A percentile compares a stretch with the other conserved stretches of the same genome.
These are phyloP conservation scores for Phlyctochytrium planicorne DNA, from an alignment of 192 early-diverging fungal species.

Conservation along the genomic window DNA sequence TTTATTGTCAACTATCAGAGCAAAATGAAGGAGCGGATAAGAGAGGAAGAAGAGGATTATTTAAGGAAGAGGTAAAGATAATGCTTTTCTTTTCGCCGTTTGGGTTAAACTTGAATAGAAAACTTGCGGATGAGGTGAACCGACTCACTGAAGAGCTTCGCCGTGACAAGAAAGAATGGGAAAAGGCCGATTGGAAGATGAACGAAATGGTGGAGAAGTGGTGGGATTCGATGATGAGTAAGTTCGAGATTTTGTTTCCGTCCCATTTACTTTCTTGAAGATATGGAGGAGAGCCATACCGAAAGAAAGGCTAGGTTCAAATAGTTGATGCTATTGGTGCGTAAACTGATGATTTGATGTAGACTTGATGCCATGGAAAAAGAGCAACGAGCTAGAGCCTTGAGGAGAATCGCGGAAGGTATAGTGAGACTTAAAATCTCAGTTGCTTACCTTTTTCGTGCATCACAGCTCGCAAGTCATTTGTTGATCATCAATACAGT, in stretches of 20 bases:
- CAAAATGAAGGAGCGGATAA: constrained; percentile 46
- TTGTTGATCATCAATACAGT: constrained; percentile 25
- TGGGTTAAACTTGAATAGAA: constrained; percentile 17
- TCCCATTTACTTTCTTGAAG: too few relatives aligned
- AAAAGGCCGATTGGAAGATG: constrained; percentile 49
- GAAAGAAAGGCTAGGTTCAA: constrained; percentile 22
- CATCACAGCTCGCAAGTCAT: constrained; percentile 28
- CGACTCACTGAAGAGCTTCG: constrained; percentile 43
- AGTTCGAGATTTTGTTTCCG: neutral
- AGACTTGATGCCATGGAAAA: constrained; percentile 43
- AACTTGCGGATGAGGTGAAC: constrained; percentile 36
- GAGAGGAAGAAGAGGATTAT: constrained; percentile 50
- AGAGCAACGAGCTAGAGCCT: constrained; percentile 37
- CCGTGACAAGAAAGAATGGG: constrained; percentile 45
- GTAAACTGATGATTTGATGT: too few relatives aligned
- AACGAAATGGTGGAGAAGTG: constrained; percentile 56
- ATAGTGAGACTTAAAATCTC: constrained; percentile 11
- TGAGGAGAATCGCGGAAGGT: constrained; percentile 46
- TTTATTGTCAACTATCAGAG: constrained; percentile 58
- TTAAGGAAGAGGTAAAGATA: constrained; percentile 36
- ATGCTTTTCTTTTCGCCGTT: neutral
- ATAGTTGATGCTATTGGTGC: neutral
- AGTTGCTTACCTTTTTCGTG: constrained; percentile 7
- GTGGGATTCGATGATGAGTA: constrained; percentile 49
- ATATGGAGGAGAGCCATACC: constrained; percentile 21